Conservation (phyloP, 2,329 filamentous ascomycete species). For the Penicillium polonicum region DNA sequence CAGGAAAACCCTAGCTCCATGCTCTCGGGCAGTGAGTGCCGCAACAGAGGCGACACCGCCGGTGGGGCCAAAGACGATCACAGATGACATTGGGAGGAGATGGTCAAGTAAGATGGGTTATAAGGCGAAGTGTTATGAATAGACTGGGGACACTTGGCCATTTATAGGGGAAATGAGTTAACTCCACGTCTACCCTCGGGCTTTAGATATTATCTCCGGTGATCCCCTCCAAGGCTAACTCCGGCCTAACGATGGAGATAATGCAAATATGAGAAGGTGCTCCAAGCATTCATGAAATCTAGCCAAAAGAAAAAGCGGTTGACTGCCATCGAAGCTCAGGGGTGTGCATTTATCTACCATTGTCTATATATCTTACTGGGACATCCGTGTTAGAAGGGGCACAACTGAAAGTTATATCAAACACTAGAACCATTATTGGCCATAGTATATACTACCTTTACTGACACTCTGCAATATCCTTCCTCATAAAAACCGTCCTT, state of each 20-base stretch:
- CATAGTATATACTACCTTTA: neutral
- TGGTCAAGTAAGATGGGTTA: neutral
- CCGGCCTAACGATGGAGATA: too few relatives aligned
- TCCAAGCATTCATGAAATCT: too few relatives aligned
- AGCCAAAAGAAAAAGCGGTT: too few relatives aligned
- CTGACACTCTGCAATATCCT: constrained; percentile 12
- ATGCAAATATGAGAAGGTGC: too few relatives aligned
- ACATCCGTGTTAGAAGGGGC: neutral
- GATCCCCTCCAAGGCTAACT: too few relatives aligned
- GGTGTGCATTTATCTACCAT: neutral
- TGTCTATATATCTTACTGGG: neutral
- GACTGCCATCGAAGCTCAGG: neutral
- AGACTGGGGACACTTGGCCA: neutral
- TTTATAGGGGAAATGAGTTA: neutral
- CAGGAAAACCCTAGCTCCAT: neutral
- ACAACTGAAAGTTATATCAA: neutral
- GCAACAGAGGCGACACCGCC: neutral
- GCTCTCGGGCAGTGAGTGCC: neutral
- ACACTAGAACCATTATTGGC: neutral
- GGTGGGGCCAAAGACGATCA: neutral
- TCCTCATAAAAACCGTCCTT: constrained; percentile 24
- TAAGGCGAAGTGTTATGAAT: neutral
- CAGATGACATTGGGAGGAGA: neutral
- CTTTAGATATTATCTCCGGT: neutral
- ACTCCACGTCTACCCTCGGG: neutral